Evolutionary conservation across 2,329 filamentous ascomycete genomes (phyloP).

Genomic region (Tolypocladium album): DNA sequence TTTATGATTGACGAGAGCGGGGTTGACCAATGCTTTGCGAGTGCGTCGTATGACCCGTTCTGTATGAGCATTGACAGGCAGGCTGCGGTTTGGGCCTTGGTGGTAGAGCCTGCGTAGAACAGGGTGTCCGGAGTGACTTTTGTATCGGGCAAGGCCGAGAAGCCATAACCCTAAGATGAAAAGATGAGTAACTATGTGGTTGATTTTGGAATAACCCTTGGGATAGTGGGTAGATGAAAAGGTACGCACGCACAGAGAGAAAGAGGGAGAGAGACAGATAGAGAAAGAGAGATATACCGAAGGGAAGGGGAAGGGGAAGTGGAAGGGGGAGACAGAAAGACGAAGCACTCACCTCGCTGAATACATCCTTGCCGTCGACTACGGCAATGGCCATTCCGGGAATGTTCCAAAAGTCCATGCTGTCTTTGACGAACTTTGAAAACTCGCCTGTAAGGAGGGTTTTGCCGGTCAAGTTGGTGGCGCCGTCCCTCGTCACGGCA

Average conservation of each 20-base stretch:
- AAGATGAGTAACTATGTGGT: slow-evolving; percentile 4
- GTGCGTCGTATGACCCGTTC: slow-evolving; percentile 16
- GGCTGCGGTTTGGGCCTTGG: slow-evolving; percentile 43
- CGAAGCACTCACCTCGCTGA: slow-evolving; percentile 9
- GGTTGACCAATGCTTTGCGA: slow-evolving; percentile 31
- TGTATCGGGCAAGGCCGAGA: slow-evolving; percentile 22
- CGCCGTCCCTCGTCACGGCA: not conserved
- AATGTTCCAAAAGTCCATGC: slow-evolving; percentile 5
- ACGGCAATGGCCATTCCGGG: slow-evolving; percentile 20
- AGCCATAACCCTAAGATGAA: slow-evolving; percentile 14
- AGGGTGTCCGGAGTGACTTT: slow-evolving; percentile 34
- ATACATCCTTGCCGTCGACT: slow-evolving; percentile 14
- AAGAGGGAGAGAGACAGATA: no score
- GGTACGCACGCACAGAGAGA: no score
- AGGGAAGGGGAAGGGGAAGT: no score
- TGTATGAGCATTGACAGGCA: slow-evolving; percentile 38
- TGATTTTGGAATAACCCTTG: no score
- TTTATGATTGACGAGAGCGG: slow-evolving; percentile 33
- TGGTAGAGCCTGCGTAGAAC: slow-evolving; percentile 44
- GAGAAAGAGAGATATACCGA: no score
- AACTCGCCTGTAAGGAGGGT: slow-evolving; percentile 4
- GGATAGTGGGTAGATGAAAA: no score
- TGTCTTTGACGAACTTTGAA: slow-evolving; percentile 1
- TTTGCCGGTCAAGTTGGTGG: not conserved
- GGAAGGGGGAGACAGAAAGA: no score